Evolutionary conservation across 805 yeast genomes (phyloP).

Genomic region (Metschnikowia lunata): DNA sequence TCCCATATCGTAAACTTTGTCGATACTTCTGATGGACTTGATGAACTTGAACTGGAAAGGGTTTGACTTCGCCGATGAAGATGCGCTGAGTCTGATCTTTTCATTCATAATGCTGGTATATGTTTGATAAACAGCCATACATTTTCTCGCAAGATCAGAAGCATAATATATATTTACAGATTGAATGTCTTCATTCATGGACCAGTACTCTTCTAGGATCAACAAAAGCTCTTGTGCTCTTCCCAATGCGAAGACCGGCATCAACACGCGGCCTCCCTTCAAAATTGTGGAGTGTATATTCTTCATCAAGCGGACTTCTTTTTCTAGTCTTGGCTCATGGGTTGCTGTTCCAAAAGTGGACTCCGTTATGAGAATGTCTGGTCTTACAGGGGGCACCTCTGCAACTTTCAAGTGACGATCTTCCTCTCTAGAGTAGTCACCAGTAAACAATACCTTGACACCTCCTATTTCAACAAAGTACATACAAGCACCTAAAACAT

Average conservation of each 20-base stretch:
- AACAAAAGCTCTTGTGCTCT: constrained; percentile 91
- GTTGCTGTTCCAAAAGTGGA: constrained; percentile 98
- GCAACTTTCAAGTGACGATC: constrained; percentile 94
- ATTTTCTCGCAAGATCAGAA: constrained; percentile 86
- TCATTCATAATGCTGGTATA: constrained; percentile 98
- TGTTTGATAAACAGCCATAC: constrained; percentile 96
- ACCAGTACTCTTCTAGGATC: constrained; percentile 94
- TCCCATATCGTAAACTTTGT: constrained; percentile 85
- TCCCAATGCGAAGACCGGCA: constrained; percentile 96
- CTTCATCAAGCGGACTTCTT: constrained; percentile 76
- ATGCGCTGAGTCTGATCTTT: constrained; percentile 61
- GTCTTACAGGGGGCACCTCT: constrained; percentile 82
- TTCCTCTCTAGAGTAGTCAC: constrained; percentile 94
- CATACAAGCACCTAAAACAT: constrained; percentile 98
- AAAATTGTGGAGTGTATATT: constrained; percentile 77
- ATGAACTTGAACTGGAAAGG: constrained; percentile 90
- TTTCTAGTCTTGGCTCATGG: constrained; percentile 83
- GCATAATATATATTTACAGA: constrained; percentile 85
- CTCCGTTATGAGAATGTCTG: constrained; percentile 89
- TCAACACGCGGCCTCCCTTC: constrained; percentile 85
- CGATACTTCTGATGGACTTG: constrained; percentile 72
- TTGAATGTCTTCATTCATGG: constrained; percentile 73
- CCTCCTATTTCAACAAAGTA: constrained; percentile 94
- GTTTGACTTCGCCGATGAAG: constrained; percentile 42
- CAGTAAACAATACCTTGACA: constrained; percentile 81